Evolutionary conservation across 2,329 filamentous ascomycete species (phyloP).

Genomic region (Nectriaceae sp.): DNA sequence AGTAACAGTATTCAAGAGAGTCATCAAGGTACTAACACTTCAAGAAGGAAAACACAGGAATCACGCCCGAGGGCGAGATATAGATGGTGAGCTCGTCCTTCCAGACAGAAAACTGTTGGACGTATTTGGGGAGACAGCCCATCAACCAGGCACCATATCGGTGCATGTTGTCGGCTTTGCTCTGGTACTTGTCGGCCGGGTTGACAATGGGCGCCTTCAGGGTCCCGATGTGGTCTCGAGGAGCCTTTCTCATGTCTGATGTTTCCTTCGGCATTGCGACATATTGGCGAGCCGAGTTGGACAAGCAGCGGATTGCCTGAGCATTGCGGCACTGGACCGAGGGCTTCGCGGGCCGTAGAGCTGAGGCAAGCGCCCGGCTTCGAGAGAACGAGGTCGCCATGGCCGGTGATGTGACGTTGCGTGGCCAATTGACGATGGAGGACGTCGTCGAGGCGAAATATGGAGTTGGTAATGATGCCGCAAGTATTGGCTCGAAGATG

Average conservation of each 20-base stretch:
- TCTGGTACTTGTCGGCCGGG: slow-evolving; percentile 88
- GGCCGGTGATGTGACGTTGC: slow-evolving; percentile 36
- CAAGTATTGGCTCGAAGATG: slow-evolving; percentile 29
- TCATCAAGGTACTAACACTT: slow-evolving; percentile 58
- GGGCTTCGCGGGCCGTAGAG: slow-evolving; percentile 54
- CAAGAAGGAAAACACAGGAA: slow-evolving; percentile 91
- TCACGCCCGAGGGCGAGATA: slow-evolving; percentile 82
- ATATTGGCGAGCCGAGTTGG: slow-evolving; percentile 47
- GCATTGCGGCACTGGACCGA: slow-evolving; percentile 43
- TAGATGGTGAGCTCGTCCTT: slow-evolving; percentile 98
- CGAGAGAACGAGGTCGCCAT: slow-evolving; percentile 65
- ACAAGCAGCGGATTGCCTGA: slow-evolving; percentile 50
- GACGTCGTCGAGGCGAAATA: slow-evolving; percentile 27
- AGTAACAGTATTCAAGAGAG: neutral
- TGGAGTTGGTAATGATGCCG: slow-evolving; percentile 34
- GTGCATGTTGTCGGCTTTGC: slow-evolving; percentile 86
- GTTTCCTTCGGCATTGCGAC: slow-evolving; percentile 62
- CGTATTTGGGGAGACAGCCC: slow-evolving; percentile 94
- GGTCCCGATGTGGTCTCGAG: slow-evolving; percentile 57
- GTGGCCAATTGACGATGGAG: slow-evolving; percentile 47
- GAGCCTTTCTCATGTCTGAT: slow-evolving; percentile 68
- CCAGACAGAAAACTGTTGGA: slow-evolving; percentile 99
- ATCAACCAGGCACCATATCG: slow-evolving; percentile 96
- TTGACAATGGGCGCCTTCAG: slow-evolving; percentile 83
- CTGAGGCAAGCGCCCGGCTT: slow-evolving; percentile 57